Conservation (phyloP, 192 early-diverging fungal species). For the Backusella circina region DNA sequence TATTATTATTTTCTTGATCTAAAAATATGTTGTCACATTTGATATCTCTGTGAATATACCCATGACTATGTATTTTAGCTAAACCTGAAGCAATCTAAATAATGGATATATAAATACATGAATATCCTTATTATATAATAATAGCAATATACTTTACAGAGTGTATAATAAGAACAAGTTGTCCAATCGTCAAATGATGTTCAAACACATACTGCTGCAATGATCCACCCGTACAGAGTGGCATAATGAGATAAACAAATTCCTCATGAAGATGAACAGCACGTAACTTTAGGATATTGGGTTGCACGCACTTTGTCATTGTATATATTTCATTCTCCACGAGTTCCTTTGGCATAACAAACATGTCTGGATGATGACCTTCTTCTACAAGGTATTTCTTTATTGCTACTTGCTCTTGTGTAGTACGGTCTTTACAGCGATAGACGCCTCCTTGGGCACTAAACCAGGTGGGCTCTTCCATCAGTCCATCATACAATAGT, state of each 20-base stretch:
- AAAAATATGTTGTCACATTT: slow-evolving; percentile 41
- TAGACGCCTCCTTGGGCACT: slow-evolving; percentile 39
- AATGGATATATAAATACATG: too few relatives aligned
- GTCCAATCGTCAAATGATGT: slow-evolving; percentile 28
- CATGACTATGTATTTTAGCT: slow-evolving; percentile 32
- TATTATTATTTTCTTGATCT: slow-evolving; percentile 21
- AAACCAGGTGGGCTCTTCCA: slow-evolving; percentile 34
- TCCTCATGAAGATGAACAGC: slow-evolving; percentile 31
- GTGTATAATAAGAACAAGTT: slow-evolving; percentile 29
- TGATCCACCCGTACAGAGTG: slow-evolving; percentile 34
- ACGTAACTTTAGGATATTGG: slow-evolving; percentile 27
- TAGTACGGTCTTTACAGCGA: slow-evolving; percentile 21
- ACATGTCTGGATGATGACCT: slow-evolving; percentile 24
- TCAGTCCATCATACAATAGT: slow-evolving; percentile 29
- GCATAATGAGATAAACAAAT: slow-evolving; percentile 34
- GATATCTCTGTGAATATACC: slow-evolving; percentile 40
- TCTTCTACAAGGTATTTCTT: slow-evolving; percentile 39
- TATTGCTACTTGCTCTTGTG: slow-evolving; percentile 23
- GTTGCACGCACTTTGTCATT: slow-evolving; percentile 35
- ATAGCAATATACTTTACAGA: slow-evolving; percentile 22
- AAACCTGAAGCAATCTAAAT: slow-evolving; percentile 33
- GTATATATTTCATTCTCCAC: slow-evolving; percentile 40
- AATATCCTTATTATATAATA: not conserved
- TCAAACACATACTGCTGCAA: slow-evolving; percentile 38
- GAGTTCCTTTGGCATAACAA: slow-evolving; percentile 37